Evolutionary conservation across 2,329 filamentous ascomycete genomes (phyloP).

Genomic region (Teratosphaeria viscida): DNA sequence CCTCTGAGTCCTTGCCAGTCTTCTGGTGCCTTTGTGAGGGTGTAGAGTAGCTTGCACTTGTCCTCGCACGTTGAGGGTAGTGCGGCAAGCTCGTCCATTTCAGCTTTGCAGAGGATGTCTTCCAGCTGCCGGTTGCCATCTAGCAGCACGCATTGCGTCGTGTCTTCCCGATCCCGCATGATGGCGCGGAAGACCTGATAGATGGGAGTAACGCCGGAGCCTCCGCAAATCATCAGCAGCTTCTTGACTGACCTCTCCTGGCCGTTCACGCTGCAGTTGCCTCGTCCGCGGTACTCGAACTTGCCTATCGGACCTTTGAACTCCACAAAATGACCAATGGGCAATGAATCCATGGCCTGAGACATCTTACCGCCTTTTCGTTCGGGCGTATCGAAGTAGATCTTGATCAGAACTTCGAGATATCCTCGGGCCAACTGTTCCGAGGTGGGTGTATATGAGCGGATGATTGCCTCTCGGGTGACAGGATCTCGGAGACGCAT

Average conservation of each 20-base stretch:
- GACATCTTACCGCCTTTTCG: constrained; percentile 70
- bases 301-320: constrained; percentile 84
- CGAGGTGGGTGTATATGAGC: constrained; percentile 79
- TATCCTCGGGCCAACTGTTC: constrained; percentile 49
- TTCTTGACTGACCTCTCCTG: constrained; percentile 47
- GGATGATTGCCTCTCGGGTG: constrained; percentile 62
- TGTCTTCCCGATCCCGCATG: constrained; percentile 52
- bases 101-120: constrained; percentile 70
- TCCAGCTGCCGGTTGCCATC: constrained; percentile 67
- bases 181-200: constrained; percentile 72
- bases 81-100: constrained; percentile 55
- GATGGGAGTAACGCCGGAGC: constrained; percentile 86
- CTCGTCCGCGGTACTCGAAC: constrained; percentile 65
- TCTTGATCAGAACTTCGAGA: constrained; percentile 69
- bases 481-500: constrained; percentile 65
- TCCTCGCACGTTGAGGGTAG: constrained; percentile 35
- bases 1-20: constrained; percentile 61
- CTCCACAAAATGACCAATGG: constrained; percentile 62
- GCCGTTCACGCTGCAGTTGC: constrained; percentile 51
- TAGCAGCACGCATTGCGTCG: constrained; percentile 60
- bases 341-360: constrained; percentile 61
- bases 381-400: constrained; percentile 56
- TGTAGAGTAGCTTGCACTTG: constrained; percentile 56
- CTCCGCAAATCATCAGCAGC: constrained; percentile 80
- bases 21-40: constrained; percentile 52